Percentiles rank a stretch among this genome's conserved stretches.
These are phyloP conservation scores for Glomus cerebriforme DNA, from an alignment of 192 early-diverging fungal genomes.

Conservation along the genomic window DNA sequence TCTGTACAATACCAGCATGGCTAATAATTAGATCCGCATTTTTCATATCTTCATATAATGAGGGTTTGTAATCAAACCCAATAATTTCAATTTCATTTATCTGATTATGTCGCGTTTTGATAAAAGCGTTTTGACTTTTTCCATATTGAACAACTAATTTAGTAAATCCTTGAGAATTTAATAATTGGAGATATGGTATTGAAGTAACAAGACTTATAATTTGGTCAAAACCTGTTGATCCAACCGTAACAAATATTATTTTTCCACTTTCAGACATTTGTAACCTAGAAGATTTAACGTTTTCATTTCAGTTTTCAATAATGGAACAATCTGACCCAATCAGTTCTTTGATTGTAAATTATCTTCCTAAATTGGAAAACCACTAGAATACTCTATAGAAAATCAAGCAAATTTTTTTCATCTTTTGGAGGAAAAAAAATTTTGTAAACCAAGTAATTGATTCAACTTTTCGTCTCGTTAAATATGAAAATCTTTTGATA, in stretches of 20 bases:
- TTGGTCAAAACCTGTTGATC: constrained; percentile 87
- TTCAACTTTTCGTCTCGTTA: background rate
- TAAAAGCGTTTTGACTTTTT: constrained; percentile 22
- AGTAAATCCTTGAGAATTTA: constrained; percentile 53
- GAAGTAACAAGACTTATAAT: constrained; percentile 58
- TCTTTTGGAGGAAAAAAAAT: background rate
- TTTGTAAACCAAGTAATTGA: background rate
- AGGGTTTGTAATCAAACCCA: constrained; percentile 60
- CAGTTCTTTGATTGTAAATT: background rate
- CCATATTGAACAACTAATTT: constrained; percentile 76
- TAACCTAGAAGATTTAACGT: too few relatives aligned
- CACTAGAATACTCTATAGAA: background rate
- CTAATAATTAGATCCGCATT: constrained; percentile 77
- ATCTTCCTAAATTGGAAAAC: background rate
- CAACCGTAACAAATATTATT: constrained; percentile 81
- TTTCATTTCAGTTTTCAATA: too few relatives aligned
- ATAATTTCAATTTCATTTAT: constrained; percentile 39
- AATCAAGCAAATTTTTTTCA: background rate
- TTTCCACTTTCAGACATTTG: background rate
- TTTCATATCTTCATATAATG: constrained; percentile 56
- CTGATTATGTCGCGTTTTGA: background rate
- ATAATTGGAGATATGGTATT: constrained; percentile 46
- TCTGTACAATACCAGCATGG: constrained; percentile 61
- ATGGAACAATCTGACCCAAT: background rate
- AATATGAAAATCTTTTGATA: background rate